Evolutionary conservation across 1,284 basidiomycete genomes (phyloP), one percentile per base, ranked within the genome.

Genomic region (Ceratobasidium sp.): DNA sequence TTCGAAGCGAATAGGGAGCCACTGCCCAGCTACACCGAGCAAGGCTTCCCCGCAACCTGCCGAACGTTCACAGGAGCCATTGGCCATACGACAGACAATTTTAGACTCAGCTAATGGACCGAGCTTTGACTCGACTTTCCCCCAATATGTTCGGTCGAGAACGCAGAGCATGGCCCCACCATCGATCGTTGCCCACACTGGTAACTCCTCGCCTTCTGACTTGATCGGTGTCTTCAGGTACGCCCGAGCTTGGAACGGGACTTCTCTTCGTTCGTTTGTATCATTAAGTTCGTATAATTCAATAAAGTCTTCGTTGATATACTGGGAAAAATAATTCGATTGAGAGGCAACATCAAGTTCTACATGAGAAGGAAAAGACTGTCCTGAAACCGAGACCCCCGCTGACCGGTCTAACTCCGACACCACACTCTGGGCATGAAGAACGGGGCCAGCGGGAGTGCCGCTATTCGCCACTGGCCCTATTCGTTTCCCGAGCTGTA

Each of bases 131-230:
- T 70, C 68, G 4, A 57, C 54, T 2, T 10, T 20, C 2, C 33
- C 52, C 68, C 68, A 70, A 40, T 20, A 57, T n/a, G 68, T 70
- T 6, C 33, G 28, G 23, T 70, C 68, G 10, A 70, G 26, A 4
- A 70, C 68, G 15, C 68, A 70, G 6, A 70, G 23, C 68, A 70
- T 70, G 10, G 68, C 68, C 23, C 68, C 68, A 1, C 68, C 68
- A 20, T 70, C 68, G 1, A 70, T 40, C 12, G 68, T 70, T 44
- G 68, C 68, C 15, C 50, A 50, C 38, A 48, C 66, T 44, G 26
- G 26, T 13, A 28, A 13, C 62, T 64, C 9, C 17, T n/a, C 33
- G 6, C n/a, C 42, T 5, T 4, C 15, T 2, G 23, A 6, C 26
- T 28, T 9, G 64, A 48, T n/a, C n/a, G n/a, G n/a, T n/a, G n/a